Conservation (phyloP, 2,329 filamentous ascomycete genomes). For the Aureobasidium vineae region DNA sequence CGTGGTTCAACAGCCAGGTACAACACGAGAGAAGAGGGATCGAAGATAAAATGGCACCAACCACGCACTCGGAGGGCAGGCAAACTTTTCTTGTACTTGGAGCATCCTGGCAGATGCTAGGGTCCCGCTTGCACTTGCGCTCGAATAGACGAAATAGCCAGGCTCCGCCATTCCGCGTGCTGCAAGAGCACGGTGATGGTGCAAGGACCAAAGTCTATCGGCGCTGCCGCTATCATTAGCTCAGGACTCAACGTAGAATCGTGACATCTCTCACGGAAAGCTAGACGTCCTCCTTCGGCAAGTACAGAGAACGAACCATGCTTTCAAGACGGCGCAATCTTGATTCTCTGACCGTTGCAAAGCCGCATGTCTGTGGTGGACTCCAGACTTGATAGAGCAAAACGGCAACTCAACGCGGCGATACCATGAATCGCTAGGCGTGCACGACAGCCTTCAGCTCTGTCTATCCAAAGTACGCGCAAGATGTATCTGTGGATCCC, state of each 20-base stretch:
- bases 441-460: not conserved
- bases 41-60: not conserved
- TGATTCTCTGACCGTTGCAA: not conserved
- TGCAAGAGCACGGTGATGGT: slow-evolving; percentile 2
- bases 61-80: not conserved
- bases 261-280: not conserved
- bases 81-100: slow-evolving; percentile 21
- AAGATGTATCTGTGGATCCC: slow-evolving; percentile 1
- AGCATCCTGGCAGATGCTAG: slow-evolving; percentile 1
- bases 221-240: not conserved
- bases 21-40: not conserved
- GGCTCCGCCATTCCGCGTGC: not conserved
- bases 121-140: slow-evolving; percentile 11
- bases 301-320: slow-evolving; percentile 8
- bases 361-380: not conserved
- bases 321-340: not conserved
- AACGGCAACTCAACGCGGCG: not conserved
- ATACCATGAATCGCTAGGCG: not conserved
- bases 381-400: not conserved
- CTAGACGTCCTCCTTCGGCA: not conserved
- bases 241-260: not conserved
- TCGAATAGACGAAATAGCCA: not conserved
- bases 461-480: not conserved
- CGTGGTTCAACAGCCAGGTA: slow-evolving; percentile 8
- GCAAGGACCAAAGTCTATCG: not conserved